These are phyloP conservation scores for Eucalyptus sp. DNA, from an alignment of 345 rosid species.

Conservation along the genomic window DNA sequence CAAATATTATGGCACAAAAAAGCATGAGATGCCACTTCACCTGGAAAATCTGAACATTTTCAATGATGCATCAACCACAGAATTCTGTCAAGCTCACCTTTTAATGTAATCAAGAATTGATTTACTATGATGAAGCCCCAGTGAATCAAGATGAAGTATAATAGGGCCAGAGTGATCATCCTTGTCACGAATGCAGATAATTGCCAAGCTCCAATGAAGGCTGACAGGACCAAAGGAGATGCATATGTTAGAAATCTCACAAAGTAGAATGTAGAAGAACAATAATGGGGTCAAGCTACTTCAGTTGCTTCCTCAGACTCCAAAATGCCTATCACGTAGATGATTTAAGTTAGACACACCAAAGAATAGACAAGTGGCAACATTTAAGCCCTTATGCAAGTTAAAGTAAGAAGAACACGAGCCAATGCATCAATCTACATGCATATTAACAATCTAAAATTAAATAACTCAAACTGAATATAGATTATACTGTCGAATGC, in stretches of 20 bases:
- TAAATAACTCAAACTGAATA: not conserved
- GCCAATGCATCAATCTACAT: not conserved
- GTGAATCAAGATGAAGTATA: conserved; percentile 84
- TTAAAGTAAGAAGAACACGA: not conserved
- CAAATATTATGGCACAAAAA: not conserved
- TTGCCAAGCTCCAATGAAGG: conserved; percentile 93
- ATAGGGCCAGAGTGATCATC: conserved; percentile 70
- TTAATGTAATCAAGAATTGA: conserved; percentile 50
- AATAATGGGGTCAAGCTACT: not conserved
- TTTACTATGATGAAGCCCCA: conserved; percentile 58
- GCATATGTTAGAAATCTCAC: not conserved
- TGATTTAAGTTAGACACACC: not conserved
- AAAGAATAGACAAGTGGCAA: not conserved
- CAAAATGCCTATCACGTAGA: not conserved
- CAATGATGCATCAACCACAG: not conserved
- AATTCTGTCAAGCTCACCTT: conserved; percentile 39
- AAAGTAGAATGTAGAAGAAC: not conserved
- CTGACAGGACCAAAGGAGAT: conserved; percentile 12
- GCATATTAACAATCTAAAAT: not conserved
- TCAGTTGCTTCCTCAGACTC: not conserved
- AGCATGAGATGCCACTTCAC: not conserved
- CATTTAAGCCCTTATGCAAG: not conserved
- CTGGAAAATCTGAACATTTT: not conserved
- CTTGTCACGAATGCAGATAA: conserved; percentile 77
- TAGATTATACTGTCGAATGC: not conserved